phyloP scores from a whole-genome alignment of 2,329 filamentous ascomycete genomes.

The Aspergillus novoparasiticus region DNA sequence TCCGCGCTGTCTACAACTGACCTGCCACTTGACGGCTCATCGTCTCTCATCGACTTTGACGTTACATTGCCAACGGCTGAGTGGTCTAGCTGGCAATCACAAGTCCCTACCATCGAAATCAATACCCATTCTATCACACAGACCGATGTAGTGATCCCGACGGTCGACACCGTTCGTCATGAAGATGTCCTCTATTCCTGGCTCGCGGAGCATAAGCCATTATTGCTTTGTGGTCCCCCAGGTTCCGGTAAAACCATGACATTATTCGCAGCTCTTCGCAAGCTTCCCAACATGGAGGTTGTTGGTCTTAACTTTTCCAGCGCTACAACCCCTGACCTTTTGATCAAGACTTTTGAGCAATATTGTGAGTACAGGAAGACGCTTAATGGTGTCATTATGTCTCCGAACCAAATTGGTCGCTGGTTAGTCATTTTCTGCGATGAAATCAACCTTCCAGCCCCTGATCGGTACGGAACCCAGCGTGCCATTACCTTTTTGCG shows the following conservation, averaged over 20 bases:
- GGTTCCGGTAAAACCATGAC: constrained; percentile 99
- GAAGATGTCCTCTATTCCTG: constrained; percentile 99
- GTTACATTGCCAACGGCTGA: constrained; percentile 82
- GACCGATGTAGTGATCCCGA: constrained; percentile 98
- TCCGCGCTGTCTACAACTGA: constrained; percentile 83
- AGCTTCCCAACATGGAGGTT: constrained; percentile 97
- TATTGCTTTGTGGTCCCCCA: constrained; percentile 93
- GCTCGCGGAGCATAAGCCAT: constrained; percentile 97
- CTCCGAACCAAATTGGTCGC: constrained; percentile 91
- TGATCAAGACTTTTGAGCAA: constrained; percentile 99
- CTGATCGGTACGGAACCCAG: constrained; percentile 96
- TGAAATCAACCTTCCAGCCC: constrained; percentile 97
- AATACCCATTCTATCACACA: constrained; percentile 98
- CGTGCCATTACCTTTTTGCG: constrained; percentile 95
- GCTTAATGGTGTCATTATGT: constrained; percentile 90
- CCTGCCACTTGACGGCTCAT: constrained; percentile 75
- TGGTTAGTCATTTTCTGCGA: constrained; percentile 99
- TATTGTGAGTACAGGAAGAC: constrained; percentile 99
- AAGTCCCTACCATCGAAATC: constrained; percentile 92
- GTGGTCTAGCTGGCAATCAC: constrained; percentile 91
- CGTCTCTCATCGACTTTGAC: constrained; percentile 90
- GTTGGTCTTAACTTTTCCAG: constrained; percentile 99
- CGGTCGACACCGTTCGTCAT: constrained; percentile 93
- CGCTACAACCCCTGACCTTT: constrained; percentile 92
- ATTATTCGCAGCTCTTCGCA: constrained; percentile 93